Evolutionary conservation across 768 basidiomycete genomes (phyloP).

Genomic region (Boletus reticulatus): DNA sequence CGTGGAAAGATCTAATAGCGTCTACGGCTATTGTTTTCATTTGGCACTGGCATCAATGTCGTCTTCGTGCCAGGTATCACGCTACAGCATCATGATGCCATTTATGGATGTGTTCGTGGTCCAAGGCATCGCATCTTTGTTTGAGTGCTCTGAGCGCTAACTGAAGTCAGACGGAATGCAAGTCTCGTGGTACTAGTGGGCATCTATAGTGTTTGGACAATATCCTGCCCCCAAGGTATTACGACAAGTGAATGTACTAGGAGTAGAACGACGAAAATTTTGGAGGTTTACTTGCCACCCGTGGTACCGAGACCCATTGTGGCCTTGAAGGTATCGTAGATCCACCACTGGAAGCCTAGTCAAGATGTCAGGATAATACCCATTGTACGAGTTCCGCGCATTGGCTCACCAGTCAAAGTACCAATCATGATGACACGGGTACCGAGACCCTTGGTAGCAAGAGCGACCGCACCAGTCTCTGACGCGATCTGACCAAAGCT

Average conservation of each 20-base stretch:
- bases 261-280: background rate
- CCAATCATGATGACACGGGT: conserved; percentile 87
- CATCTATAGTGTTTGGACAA: background rate
- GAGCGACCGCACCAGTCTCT: conserved; percentile 61
- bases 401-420: conserved; percentile 42
- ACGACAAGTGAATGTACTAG: background rate
- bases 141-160: too few species aligned
- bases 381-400: too few species aligned
- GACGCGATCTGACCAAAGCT: conserved; percentile 62
- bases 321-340: conserved; percentile 85
- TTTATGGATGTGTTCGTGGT: too few species aligned
- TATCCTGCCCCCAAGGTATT: background rate
- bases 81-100: too few species aligned
- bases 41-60: too few species aligned
- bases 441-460: conserved; percentile 85
- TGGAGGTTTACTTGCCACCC: conserved; percentile 69
- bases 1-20: too few species aligned
- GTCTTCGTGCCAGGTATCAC: too few species aligned
- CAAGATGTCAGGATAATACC: background rate
- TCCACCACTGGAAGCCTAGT: conserved; percentile 90
- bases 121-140: too few species aligned
- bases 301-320: conserved; percentile 85
- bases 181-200: background rate
- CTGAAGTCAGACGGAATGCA: background rate
- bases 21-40: too few species aligned